phyloP scores from a whole-genome alignment of 2,329 filamentous ascomycete species.

The Sporothrix protearum region DNA sequence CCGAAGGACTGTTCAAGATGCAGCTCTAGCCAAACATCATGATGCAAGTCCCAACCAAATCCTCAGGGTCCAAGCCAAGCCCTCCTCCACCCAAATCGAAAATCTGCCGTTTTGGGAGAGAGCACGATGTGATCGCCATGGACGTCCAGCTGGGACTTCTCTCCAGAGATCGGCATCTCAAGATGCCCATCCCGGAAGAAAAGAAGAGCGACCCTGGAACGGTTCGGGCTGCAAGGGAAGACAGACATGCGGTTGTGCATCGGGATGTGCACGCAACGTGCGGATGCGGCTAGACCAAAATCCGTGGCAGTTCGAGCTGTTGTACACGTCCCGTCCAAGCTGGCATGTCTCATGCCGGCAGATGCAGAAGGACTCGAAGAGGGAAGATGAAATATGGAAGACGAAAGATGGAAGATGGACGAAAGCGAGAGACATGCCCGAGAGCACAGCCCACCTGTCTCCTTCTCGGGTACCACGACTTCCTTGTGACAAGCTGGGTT shows the following conservation, averaged over 20 bases:
- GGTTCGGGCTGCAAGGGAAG: neutral
- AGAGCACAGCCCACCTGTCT: neutral
- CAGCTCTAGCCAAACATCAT: neutral
- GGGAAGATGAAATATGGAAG: no score
- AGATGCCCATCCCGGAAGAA: neutral
- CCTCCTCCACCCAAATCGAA: neutral
- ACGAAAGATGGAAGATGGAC: neutral
- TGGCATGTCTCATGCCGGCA: neutral
- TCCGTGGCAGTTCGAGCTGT: neutral
- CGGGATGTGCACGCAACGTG: no score
- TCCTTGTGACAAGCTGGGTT: neutral
- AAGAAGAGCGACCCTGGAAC: neutral
- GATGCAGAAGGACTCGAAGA: neutral
- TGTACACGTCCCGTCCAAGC: neutral
- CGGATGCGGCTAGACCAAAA: neutral
- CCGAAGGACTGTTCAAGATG: neutral
- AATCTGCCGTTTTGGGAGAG: neutral
- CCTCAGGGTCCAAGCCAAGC: neutral
- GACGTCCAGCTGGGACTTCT: neutral
- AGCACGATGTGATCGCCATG: neutral
- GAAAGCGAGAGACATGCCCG: neutral
- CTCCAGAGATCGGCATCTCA: neutral
- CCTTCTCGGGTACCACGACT: neutral
- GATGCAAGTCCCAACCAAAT: neutral
- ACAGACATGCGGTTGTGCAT: neutral